phyloP scores from a whole-genome alignment of 2,329 filamentous ascomycete species.

The Dothideomycetidae sp. region DNA sequence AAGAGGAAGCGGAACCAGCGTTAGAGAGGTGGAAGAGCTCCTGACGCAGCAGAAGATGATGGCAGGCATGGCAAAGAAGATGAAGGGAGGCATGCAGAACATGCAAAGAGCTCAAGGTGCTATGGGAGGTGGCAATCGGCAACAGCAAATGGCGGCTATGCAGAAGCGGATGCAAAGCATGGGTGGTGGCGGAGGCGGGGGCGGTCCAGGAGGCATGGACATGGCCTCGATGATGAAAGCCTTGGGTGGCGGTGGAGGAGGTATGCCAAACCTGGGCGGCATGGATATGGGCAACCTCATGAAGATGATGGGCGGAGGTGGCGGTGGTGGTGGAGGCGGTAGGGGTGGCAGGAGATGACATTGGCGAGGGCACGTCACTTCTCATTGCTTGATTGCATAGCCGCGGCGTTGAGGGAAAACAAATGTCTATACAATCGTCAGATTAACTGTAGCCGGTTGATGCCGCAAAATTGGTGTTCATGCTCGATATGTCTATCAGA shows the following conservation, averaged over 20 bases:
- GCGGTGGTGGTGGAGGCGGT: slow-evolving; percentile 30
- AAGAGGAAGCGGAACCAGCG: slow-evolving; percentile 75
- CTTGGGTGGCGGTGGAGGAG: slow-evolving; percentile 46
- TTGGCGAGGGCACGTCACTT: neutral
- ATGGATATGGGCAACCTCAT: slow-evolving; percentile 59
- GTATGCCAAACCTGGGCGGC: slow-evolving; percentile 45
- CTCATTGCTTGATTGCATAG: slow-evolving; percentile 11
- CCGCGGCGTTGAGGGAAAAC: slow-evolving; percentile 8
- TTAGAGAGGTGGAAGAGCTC: slow-evolving; percentile 86
- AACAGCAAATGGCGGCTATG: slow-evolving; percentile 91
- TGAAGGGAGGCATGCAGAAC: slow-evolving; percentile 95
- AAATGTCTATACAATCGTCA: too few species aligned
- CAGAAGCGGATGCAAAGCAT: slow-evolving; percentile 89
- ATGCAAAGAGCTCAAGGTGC: slow-evolving; percentile 87
- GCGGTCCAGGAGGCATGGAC: slow-evolving; percentile 56
- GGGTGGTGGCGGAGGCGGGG: slow-evolving; percentile 57
- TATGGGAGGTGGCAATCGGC: slow-evolving; percentile 83
- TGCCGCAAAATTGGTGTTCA: too few species aligned
- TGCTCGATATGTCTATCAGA: slow-evolving; percentile 22
- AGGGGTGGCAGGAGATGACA: slow-evolving; percentile 12
- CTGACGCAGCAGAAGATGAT: slow-evolving; percentile 98
- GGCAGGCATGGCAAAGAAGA: slow-evolving; percentile 98
- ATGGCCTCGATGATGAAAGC: slow-evolving; percentile 85
- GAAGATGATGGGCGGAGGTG: slow-evolving; percentile 57
- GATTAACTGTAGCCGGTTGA: too few species aligned